Evolutionary conservation across 116 monocot species (phyloP), one percentile per base, ranked within the genome.

Genomic region (Papilionanthe hybrid): DNA sequence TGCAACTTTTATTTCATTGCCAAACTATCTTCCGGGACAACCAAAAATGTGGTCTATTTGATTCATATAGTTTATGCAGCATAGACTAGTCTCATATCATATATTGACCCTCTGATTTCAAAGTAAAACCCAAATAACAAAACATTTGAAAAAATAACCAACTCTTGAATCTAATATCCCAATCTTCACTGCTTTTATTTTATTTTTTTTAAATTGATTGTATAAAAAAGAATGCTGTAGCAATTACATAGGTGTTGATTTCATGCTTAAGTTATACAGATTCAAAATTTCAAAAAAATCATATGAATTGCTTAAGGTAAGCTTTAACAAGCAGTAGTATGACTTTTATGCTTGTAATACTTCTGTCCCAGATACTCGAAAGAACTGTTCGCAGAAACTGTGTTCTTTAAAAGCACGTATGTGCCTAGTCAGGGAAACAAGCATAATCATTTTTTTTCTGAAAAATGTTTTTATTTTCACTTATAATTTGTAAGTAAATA

Each of bases 391-490:
- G 8, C 1, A n/a, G 17, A 73, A 73, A 29, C 73, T 9, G 42
- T 7, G 9, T 42, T 73, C n/a, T 44, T 73, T 42, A 9, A 42
- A 73, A 9, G 11, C 73, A 45, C 44, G 13, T 43, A 6, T 15
- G 69, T 13, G 19, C 7, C 44, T 23, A 73, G 19, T 73, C 43
- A n/a, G 73, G 28, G 9, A 10, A 44, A 73, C 44, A 43, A n/a
- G 22, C 22, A 19, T 20, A n/a, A 19, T 73, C 20, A 44, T 71
- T 18, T 32, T 5, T 43, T 72, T 73, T 7, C 45, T 73, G 32
- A 71, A 71, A 68, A 25, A 28, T 67, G 15, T 13, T 75, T 1
- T 78, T 83, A 53, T 30, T 57, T 72, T 44, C 43, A 75, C 32
- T 77, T 18, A 29, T 66, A 55, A 53, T 0, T 76, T 27, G 50